A percentile compares a stretch with the other conserved stretches of the same genome.
Conservation (phyloP, 768 basidiomycete genomes). For the Rhizopogon vinicolor region DNA sequence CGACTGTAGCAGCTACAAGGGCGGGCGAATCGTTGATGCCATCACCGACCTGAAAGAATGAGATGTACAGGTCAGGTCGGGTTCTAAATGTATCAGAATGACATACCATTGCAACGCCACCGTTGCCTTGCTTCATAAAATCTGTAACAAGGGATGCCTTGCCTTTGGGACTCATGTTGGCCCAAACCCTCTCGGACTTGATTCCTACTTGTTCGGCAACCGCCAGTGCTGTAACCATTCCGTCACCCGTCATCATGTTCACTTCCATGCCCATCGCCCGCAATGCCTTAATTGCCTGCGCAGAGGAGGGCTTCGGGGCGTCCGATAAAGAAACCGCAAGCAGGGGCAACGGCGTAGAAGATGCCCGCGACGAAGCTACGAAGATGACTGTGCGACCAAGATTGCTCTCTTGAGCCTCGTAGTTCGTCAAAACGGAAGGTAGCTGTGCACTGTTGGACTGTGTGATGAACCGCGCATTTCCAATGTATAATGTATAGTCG, state of each 20-base stretch:
- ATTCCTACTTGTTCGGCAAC: conserved; percentile 92
- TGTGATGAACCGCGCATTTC: conserved; percentile 69
- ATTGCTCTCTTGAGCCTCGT: conserved; percentile 66
- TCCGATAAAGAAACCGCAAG: conserved; percentile 86
- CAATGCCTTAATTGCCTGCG: conserved; percentile 75
- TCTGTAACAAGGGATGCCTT: conserved; percentile 85
- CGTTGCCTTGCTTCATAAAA: conserved; percentile 64
- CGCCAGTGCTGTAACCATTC: conserved; percentile 78
- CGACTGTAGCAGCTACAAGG: conserved; percentile 91
- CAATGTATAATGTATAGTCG: conserved; percentile 63
- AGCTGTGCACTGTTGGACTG: conserved; percentile 48
- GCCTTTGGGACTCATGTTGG: conserved; percentile 92
- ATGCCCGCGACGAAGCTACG: conserved; percentile 55
- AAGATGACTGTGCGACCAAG: conserved; percentile 85
- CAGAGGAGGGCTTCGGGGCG: conserved; percentile 79
- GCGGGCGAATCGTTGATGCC: conserved; percentile 99
- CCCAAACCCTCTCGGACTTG: conserved; percentile 75
- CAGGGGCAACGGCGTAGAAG: conserved; percentile 48
- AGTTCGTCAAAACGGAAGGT: conserved; percentile 54
- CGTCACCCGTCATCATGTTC: conserved; percentile 92
- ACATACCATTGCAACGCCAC: conserved; percentile 87
- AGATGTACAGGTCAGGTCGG: not conserved
- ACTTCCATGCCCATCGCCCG: conserved; percentile 90
- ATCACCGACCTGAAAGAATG: conserved; percentile 75
- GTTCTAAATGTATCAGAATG: not conserved